Percentiles rank a stretch among this genome's conserved stretches.
Evolutionary conservation across 176 grass and related monocot species (phyloP).

Genomic region (Musa schizocarpa): DNA sequence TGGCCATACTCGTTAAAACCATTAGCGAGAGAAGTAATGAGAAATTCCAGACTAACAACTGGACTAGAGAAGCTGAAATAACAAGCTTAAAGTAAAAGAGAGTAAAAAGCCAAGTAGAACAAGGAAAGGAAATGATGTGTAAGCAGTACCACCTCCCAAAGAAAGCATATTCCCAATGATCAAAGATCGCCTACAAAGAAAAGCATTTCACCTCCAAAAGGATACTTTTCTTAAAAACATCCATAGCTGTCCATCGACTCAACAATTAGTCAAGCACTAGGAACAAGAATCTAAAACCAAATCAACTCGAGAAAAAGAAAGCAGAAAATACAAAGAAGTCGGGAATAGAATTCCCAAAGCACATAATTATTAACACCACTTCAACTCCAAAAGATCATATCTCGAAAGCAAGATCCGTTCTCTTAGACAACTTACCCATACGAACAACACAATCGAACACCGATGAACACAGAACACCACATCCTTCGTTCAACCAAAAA

Average conservation of each 20-base stretch:
- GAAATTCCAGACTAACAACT: no score
- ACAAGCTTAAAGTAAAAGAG: neutral
- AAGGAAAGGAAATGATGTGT: constrained; percentile 8
- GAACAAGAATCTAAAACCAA: neutral
- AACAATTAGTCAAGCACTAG: neutral
- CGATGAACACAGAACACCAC: neutral
- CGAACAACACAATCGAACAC: neutral
- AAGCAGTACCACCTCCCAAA: neutral
- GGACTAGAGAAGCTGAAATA: neutral
- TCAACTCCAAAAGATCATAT: neutral
- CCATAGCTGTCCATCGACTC: neutral
- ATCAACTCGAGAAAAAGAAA: neutral
- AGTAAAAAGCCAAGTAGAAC: neutral
- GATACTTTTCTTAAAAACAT: neutral
- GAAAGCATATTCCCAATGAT: constrained; percentile 21
- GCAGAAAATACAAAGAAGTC: neutral
- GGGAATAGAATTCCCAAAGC: neutral
- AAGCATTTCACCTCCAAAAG: constrained; percentile 17
- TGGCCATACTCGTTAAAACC: no score
- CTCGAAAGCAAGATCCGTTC: neutral
- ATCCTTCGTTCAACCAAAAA: neutral
- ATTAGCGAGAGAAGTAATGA: no score
- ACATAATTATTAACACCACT: neutral
- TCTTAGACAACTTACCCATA: neutral
- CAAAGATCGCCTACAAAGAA: constrained; percentile 5